Conservation (phyloP, 139 green algal genomes). For the Volvox reticuliferus region DNA sequence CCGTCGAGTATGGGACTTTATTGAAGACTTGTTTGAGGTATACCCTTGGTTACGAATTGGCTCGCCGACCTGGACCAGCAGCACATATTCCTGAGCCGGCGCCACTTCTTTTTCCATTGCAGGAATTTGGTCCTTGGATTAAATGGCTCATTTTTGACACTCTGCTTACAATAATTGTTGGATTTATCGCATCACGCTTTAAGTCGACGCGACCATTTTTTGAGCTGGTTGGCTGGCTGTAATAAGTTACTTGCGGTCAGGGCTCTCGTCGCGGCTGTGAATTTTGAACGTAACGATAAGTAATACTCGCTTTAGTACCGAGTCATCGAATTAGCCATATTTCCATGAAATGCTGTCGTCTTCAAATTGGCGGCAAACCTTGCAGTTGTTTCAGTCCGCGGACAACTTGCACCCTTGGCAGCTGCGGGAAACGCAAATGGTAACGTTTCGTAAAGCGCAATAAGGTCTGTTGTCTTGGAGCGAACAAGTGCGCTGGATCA, state of each 20-base stretch:
- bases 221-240: conserved; percentile 42
- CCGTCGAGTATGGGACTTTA: conserved; percentile 20
- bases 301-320: not conserved
- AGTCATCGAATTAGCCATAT: not conserved
- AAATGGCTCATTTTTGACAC: conserved; percentile 43
- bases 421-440: conserved; percentile 24
- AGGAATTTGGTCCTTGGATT: conserved; percentile 45
- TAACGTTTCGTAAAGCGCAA: no score
- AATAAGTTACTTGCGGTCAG: not conserved
- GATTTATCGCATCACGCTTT: conserved; percentile 25
- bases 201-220: conserved; percentile 32
- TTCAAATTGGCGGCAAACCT: not conserved
- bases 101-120: not conserved
- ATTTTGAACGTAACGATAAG: not conserved
- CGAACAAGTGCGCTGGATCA: not conserved
- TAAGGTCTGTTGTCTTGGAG: not conserved
- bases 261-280: not conserved
- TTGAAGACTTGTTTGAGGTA: conserved; percentile 44
- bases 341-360: not conserved
- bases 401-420: conserved; percentile 7
- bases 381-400: not conserved
- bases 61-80: no score
- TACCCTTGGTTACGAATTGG: no score
- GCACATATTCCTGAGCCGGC: no score
- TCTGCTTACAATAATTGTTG: conserved; percentile 13